These are phyloP conservation scores for Rhodotorula sp. DNA, from an alignment of 1,284 basidiomycete genomes.

Conservation along the genomic window DNA sequence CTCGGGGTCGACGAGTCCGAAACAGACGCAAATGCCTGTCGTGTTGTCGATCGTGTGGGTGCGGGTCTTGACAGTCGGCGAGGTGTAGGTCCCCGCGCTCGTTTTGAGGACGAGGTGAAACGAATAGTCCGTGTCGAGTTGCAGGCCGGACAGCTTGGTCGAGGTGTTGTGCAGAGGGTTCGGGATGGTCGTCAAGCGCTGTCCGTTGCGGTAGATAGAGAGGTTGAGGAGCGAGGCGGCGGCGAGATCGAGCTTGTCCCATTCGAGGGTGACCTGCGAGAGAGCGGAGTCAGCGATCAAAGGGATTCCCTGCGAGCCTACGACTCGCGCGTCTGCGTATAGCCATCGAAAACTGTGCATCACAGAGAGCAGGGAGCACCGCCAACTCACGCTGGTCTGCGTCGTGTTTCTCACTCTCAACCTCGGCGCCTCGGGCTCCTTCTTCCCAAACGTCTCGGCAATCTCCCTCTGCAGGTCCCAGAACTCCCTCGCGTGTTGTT, in stretches of 20 bases:
- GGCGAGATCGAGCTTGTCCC: conserved; percentile 67
- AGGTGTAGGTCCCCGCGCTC: conserved; percentile 81
- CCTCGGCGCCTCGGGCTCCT: conserved; percentile 66
- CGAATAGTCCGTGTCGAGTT: conserved; percentile 77
- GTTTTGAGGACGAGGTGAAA: conserved; percentile 88
- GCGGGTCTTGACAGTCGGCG: conserved; percentile 72
- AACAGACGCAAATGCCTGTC: conserved; percentile 86
- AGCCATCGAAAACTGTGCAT: no score
- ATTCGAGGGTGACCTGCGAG: conserved; percentile 29
- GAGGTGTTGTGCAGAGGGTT: conserved; percentile 76
- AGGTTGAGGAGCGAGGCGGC: conserved; percentile 78
- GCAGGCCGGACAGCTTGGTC: conserved; percentile 81
- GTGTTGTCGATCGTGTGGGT: conserved; percentile 94
- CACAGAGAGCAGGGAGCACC: not conserved
- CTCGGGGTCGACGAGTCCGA: conserved; percentile 77
- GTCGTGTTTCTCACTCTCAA: conserved; percentile 81
- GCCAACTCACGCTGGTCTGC: conserved; percentile 68
- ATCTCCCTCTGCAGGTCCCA: conserved; percentile 78
- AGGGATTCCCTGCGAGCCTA: no score
- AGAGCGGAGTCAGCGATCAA: not conserved
- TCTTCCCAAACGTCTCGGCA: conserved; percentile 67
- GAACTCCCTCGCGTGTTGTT: conserved; percentile 71
- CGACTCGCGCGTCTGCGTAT: no score
- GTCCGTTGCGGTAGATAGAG: conserved; percentile 85
- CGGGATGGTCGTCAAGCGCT: conserved; percentile 80